phyloP scores from a whole-genome alignment of 2,329 filamentous ascomycete genomes.

The Raffaelea arxii region DNA sequence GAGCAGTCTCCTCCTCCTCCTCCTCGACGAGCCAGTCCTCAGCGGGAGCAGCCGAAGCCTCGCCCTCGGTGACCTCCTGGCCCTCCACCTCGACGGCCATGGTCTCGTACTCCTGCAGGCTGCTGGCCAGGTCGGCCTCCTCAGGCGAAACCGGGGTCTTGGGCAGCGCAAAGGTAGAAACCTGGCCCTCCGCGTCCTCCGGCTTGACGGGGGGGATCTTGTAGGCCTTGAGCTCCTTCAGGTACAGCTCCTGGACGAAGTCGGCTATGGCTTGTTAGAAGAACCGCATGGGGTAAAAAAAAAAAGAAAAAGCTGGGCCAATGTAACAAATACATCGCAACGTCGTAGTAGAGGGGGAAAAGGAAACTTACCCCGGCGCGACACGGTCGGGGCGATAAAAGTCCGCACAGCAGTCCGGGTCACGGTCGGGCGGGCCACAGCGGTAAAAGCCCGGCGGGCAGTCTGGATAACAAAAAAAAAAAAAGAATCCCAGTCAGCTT shows the following conservation, averaged over 20 bases:
- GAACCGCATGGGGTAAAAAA: neutral
- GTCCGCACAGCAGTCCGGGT: constrained; percentile 23
- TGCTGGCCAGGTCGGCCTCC: constrained; percentile 84
- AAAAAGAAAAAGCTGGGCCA: neutral
- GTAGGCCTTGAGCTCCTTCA: constrained; percentile 92
- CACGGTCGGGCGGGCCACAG: constrained; percentile 24
- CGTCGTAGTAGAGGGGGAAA: neutral
- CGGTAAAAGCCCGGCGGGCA: constrained; percentile 38
- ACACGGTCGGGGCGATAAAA: constrained; percentile 52
- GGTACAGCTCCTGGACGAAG: constrained; percentile 94
- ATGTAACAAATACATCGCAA: neutral
- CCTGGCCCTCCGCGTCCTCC: constrained; percentile 78
- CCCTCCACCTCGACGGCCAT: constrained; percentile 94
- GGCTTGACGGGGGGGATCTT: constrained; percentile 78
- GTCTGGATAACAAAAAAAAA: constrained; percentile 23
- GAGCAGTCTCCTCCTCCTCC: constrained; percentile 43
- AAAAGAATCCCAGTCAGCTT: neutral
- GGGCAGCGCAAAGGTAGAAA: constrained; percentile 77
- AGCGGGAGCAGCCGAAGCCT: constrained; percentile 45
- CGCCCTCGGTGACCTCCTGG: constrained; percentile 53
- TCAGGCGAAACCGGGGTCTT: constrained; percentile 81
- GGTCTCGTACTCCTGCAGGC: constrained; percentile 87
- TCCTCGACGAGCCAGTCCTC: constrained; percentile 80
- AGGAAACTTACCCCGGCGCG: constrained; percentile 47
- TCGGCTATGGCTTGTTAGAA: constrained; percentile 55